These are phyloP conservation scores for Ceratocystis destructans DNA, from an alignment of 2,329 filamentous ascomycete species.

Conservation along the genomic window DNA sequence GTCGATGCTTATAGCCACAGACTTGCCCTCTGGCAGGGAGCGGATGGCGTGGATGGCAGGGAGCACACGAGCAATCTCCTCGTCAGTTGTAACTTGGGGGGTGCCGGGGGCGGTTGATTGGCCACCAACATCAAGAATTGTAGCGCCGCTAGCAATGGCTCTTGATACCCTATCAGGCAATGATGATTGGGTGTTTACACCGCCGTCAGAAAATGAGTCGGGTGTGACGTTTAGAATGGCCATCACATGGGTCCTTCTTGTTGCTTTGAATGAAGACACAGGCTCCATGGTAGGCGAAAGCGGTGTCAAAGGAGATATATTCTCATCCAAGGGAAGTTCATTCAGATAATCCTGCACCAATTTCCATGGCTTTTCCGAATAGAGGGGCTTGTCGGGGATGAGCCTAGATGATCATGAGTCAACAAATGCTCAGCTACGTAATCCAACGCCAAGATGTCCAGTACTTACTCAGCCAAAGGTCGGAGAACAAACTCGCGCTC, in stretches of 20 bases:
- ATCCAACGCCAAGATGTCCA: not conserved
- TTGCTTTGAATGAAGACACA: constrained; percentile 44
- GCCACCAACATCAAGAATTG: constrained; percentile 82
- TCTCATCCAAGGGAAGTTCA: constrained; percentile 37
- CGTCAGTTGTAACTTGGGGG: constrained; percentile 50
- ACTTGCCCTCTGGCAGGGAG: constrained; percentile 44
- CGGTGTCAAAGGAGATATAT: constrained; percentile 47
- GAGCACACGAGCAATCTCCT: constrained; percentile 66
- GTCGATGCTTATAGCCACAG: constrained; percentile 72
- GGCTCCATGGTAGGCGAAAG: constrained; percentile 33
- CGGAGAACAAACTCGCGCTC: constrained; percentile 90
- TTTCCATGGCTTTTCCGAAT: constrained; percentile 44
- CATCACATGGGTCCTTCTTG: constrained; percentile 67
- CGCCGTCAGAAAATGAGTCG: constrained; percentile 93
- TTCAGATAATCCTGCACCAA: constrained; percentile 48
- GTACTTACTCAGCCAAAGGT: constrained; percentile 60
- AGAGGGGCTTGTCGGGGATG: constrained; percentile 40
- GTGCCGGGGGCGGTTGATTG: constrained; percentile 79
- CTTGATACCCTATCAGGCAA: constrained; percentile 47
- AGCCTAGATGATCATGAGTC: constrained; percentile 30
- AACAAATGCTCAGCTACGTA: not conserved
- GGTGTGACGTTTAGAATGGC: constrained; percentile 89
- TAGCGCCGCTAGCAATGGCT: constrained; percentile 57
- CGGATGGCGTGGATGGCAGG: constrained; percentile 67
- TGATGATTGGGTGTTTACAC: constrained; percentile 48